phyloP scores from a whole-genome alignment of 208 protist species.

The Trypanosoma mega region DNA sequence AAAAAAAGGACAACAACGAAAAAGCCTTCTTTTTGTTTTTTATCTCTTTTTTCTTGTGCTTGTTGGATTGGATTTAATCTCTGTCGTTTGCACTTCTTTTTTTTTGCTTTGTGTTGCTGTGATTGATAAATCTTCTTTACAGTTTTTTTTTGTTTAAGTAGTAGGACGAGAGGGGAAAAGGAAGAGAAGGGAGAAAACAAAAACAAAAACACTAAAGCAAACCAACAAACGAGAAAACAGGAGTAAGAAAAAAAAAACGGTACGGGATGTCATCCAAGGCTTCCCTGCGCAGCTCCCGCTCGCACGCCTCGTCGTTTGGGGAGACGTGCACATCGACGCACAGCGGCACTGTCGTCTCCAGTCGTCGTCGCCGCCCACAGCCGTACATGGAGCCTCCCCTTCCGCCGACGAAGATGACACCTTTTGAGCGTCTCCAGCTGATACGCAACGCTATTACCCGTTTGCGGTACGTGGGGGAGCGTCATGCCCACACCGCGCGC shows the following conservation, averaged over 20 bases:
- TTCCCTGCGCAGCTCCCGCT: constrained; percentile 52
- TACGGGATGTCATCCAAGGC: constrained; percentile 53
- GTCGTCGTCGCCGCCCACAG: constrained; percentile 33
- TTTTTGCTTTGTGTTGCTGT: constrained; percentile 5
- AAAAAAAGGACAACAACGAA: too few species aligned
- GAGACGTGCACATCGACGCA: constrained; percentile 46
- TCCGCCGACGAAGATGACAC: constrained; percentile 66
- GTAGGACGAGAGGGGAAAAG: background rate
- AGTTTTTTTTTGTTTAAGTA: too few species aligned
- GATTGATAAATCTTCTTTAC: too few species aligned
- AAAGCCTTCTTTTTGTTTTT: too few species aligned
- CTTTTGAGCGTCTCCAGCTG: constrained; percentile 65
- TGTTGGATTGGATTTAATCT: too few species aligned
- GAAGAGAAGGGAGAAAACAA: background rate
- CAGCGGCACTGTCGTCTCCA: constrained; percentile 40
- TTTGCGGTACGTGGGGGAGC: constrained; percentile 75
- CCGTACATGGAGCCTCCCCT: constrained; percentile 29
- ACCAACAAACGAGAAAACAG: background rate
- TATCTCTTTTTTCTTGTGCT: too few species aligned
- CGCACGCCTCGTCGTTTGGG: constrained; percentile 52
- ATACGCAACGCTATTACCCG: constrained; percentile 76
- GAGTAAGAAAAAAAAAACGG: constrained; percentile 14
- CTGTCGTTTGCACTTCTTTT: too few species aligned
- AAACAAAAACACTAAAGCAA: background rate
- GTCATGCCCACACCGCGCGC: constrained; percentile 50